Percentiles rank a stretch among this genome's conserved stretches.
These are phyloP conservation scores for Penicillium angulare DNA, from an alignment of 495 filamentous ascomycete genomes.

Conservation along the genomic window DNA sequence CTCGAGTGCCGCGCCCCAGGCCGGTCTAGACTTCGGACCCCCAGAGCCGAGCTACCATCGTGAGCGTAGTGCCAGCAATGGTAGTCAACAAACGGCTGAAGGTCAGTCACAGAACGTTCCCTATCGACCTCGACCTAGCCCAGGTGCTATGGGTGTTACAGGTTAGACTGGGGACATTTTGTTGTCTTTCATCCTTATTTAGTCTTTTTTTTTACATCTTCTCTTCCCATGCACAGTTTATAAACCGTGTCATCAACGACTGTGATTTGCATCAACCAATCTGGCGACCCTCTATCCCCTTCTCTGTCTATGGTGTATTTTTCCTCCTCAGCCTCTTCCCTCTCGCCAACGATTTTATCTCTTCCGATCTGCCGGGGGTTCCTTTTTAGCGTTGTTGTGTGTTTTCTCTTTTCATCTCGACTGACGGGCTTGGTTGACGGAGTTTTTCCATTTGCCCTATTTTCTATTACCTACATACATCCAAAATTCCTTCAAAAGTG, in stretches of 20 bases:
- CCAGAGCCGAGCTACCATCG: constrained; percentile 27
- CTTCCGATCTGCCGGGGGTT: constrained; percentile 25
- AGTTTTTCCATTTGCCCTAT: constrained; percentile 20
- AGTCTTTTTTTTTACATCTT: constrained; percentile 11
- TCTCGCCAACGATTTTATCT: constrained; percentile 11
- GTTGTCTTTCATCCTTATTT: constrained; percentile 3
- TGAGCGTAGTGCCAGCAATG: constrained; percentile 42
- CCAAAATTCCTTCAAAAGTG: constrained; percentile 27
- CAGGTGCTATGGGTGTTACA: constrained; percentile 47
- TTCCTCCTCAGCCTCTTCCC: not conserved
- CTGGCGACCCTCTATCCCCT: constrained; percentile 8
- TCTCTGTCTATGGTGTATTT: constrained; percentile 19
- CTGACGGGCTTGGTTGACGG: constrained; percentile 35
- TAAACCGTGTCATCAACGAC: constrained; percentile 23
- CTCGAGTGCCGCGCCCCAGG: constrained; percentile 25
- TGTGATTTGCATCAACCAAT: constrained; percentile 22
- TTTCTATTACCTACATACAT: constrained; percentile 10
- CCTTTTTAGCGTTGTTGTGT: constrained; percentile 34
- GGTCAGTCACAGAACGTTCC: constrained; percentile 34
- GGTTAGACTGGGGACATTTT: constrained; percentile 20
- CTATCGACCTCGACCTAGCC: constrained; percentile 40
- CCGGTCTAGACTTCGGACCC: constrained; percentile 31
- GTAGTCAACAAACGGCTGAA: constrained; percentile 39
- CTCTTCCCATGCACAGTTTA: constrained; percentile 20
- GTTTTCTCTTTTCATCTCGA: constrained; percentile 25